Evolutionary conservation across 257 asterid species (phyloP), one percentile per base, ranked within the genome.

Genomic region (Plantago major): DNA sequence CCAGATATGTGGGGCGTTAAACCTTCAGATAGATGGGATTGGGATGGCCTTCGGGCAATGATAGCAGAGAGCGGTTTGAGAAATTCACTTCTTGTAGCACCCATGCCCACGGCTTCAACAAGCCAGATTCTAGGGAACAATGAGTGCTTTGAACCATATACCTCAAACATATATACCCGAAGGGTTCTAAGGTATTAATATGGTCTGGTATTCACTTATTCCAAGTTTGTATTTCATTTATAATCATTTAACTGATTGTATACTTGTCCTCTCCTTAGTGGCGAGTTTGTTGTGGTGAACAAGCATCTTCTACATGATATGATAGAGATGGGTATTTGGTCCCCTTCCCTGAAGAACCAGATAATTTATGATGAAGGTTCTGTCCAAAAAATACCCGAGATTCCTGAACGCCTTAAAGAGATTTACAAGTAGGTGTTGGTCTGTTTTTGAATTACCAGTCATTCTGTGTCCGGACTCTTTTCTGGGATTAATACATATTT

Each of bases 21-120:
- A 57, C 88, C 98, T 68, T 86, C 97, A 2, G 73, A 75, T 79
- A 67, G 87, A 80, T 91, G 95, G 98, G 90, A 91, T 67, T 91
- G 98, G 98, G 80, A 53, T 68, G 78, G 66, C 71, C 89, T 92
- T 47, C 83, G 96, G 9, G 76, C 65, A 53, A 75, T 56, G 84
- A 81, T 91, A 46, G 63, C 83, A 16, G 72, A 70, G 54, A 67
- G 82, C 62, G 98, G 98, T 46, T 78, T 87, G 10, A 81, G 97
- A 69, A 89, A 89, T 78, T 92, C 98, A 58, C 95, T 92, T 73
- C 95, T 92, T 42, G 59, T 92, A 47, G 94, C 98, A 26, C 96
- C 98, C 12, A 91, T 88, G 98, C 98, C 98, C 33, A 91, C 96
- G 74, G 98, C 98, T 67, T 86, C 98, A 17, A 91, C 98, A 9